Percentiles rank a stretch among this genome's conserved stretches.
Conservation (phyloP, 2,329 filamentous ascomycete species). For the Thielaviopsis musarum region DNA sequence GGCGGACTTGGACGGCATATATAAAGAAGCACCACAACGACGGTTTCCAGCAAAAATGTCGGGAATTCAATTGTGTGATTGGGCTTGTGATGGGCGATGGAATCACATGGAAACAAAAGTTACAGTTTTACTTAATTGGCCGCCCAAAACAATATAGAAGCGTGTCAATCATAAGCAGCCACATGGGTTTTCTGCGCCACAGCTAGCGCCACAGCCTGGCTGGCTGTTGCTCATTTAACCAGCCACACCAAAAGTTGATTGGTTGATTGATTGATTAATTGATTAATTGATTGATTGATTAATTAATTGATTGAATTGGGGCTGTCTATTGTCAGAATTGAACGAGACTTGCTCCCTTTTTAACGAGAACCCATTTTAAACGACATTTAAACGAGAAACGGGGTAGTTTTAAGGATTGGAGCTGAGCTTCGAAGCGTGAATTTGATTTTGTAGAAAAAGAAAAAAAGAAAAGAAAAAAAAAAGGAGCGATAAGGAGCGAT, state of each 20-base stretch:
- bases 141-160: background rate
- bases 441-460: background rate
- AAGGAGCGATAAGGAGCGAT: background rate
- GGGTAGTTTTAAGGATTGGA: too few species aligned
- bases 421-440: too few species aligned
- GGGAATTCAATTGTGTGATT: background rate
- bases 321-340: too few species aligned
- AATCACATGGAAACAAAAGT: background rate
- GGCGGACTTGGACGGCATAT: background rate
- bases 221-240: background rate
- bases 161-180: background rate
- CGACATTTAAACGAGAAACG: background rate
- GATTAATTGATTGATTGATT: too few species aligned
- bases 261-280: too few species aligned
- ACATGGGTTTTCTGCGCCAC: background rate
- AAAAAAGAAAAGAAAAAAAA: too few species aligned
- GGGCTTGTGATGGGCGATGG: background rate
- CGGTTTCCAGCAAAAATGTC: background rate
- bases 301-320: too few species aligned
- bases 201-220: background rate
- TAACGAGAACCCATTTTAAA: background rate
- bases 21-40: background rate
- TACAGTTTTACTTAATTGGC: background rate
- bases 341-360: too few species aligned
- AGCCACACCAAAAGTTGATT: too few species aligned